A percentile compares a stretch with the other conserved stretches of the same genome.
These are phyloP conservation scores for Ustilago sp. DNA, from an alignment of 1,284 basidiomycete species.

Conservation along the genomic window DNA sequence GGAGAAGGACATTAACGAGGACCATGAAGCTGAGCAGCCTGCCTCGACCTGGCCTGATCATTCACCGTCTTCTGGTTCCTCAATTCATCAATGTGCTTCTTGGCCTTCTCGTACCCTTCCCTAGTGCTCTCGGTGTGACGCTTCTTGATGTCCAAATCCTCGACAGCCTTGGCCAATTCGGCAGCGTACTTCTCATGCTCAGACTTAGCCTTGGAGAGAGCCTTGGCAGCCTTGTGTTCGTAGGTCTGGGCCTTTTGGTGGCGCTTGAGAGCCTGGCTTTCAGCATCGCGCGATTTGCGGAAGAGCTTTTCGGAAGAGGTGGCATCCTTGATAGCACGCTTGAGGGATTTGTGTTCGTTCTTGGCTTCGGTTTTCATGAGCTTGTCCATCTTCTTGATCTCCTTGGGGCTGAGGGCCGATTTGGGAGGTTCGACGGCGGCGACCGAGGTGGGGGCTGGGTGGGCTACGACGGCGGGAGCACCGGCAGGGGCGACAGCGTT, in stretches of 20 bases:
- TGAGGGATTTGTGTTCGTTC: constrained; percentile 60
- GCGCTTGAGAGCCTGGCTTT: constrained; percentile 56
- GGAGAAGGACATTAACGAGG: constrained; percentile 1
- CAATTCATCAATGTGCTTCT: constrained; percentile 55
- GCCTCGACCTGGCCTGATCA: constrained; percentile 53
- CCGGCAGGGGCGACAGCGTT: constrained; percentile 25
- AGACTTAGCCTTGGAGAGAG: constrained; percentile 55
- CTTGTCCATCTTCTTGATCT: constrained; percentile 64
- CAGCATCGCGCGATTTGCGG: constrained; percentile 61
- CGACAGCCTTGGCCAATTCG: constrained; percentile 55
- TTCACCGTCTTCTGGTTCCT: constrained; percentile 55
- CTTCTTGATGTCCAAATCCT: constrained; percentile 66
- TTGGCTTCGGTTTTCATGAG: constrained; percentile 64
- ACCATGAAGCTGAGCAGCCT: constrained; percentile 48
- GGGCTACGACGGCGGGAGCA: constrained; percentile 20
- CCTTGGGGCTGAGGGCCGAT: constrained; percentile 51
- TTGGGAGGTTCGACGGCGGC: constrained; percentile 30
- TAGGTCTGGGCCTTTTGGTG: constrained; percentile 58
- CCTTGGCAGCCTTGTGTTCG: constrained; percentile 63
- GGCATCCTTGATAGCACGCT: constrained; percentile 62
- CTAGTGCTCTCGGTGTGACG: constrained; percentile 53
- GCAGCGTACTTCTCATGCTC: constrained; percentile 57
- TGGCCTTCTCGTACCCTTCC: constrained; percentile 52
- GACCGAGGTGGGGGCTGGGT: constrained; percentile 28
- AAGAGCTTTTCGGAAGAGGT: constrained; percentile 53